phyloP scores from a whole-genome alignment of 2,329 filamentous ascomycete species.

The Colletotrichum acutatum region DNA sequence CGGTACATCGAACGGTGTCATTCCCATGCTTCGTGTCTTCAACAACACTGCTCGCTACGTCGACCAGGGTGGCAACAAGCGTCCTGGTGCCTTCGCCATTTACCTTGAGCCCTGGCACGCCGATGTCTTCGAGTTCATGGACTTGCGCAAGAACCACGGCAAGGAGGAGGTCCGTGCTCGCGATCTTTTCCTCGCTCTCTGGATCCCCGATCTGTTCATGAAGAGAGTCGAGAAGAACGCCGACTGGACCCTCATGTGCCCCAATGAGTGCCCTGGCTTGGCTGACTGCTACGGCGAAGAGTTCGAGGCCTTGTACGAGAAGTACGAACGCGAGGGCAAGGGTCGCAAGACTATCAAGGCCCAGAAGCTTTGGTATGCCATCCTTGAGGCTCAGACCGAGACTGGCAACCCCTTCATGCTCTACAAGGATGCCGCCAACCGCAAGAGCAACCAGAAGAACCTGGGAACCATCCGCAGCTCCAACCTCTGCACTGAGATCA shows the following conservation, averaged over 20 bases:
- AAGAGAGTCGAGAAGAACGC: slow-evolving; percentile 97
- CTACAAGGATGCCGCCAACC: slow-evolving; percentile 98
- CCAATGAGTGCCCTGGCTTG: slow-evolving; percentile 93
- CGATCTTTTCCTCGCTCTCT: slow-evolving; percentile 96
- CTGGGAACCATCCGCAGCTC: slow-evolving; percentile 98
- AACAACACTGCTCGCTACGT: slow-evolving; percentile 99
- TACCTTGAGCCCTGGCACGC: slow-evolving; percentile 99
- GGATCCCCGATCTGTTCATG: slow-evolving; percentile 99
- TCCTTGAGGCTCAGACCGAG: slow-evolving; percentile 97
- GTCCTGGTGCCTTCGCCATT: slow-evolving; percentile 97
- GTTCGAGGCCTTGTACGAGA: slow-evolving; percentile 93
- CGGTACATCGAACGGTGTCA: slow-evolving; percentile 95
- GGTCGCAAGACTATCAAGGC: slow-evolving; percentile 94
- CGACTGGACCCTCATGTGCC: slow-evolving; percentile 98
- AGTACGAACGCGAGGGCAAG: slow-evolving; percentile 88
- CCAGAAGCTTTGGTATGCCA: slow-evolving; percentile 99
- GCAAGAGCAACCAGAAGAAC: slow-evolving; percentile 99
- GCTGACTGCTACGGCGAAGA: slow-evolving; percentile 98
- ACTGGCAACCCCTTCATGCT: slow-evolving; percentile 99
- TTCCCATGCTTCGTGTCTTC: slow-evolving; percentile 98
- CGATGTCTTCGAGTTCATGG: slow-evolving; percentile 96
- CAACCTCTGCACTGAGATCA: slow-evolving; percentile 98
- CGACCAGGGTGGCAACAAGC: slow-evolving; percentile 99
- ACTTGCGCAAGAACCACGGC: slow-evolving; percentile 98
- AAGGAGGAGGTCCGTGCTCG: slow-evolving; percentile 98